phyloP scores from a whole-genome alignment of 2,329 filamentous ascomycete species.

The Xylaria multiplex region DNA sequence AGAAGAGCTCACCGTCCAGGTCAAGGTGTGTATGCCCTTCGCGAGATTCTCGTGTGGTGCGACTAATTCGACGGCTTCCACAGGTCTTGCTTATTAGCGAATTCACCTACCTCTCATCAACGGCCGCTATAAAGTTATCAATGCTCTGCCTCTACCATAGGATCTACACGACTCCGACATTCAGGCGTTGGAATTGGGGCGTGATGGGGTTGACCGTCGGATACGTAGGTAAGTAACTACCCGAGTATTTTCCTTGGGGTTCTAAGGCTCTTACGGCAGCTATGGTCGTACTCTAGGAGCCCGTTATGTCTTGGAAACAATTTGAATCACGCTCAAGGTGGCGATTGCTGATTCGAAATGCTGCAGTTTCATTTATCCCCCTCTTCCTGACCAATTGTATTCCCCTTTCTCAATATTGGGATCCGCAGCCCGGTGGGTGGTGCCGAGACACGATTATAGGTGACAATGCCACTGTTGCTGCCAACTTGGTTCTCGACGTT shows the following conservation, averaged over 20 bases:
- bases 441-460: conserved; percentile 50
- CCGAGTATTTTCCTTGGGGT: background rate
- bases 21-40: conserved; percentile 30
- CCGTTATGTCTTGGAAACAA: background rate
- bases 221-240: conserved; percentile 38
- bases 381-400: conserved; percentile 49
- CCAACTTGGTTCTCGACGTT: conserved; percentile 47
- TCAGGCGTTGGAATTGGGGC: conserved; percentile 43
- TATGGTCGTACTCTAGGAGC: background rate
- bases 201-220: conserved; percentile 42
- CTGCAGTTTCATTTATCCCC: conserved; percentile 45
- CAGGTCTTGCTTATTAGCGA: conserved; percentile 39
- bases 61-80: conserved; percentile 17
- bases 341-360: conserved; percentile 7
- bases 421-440: conserved; percentile 47
- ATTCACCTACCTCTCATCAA: conserved; percentile 46
- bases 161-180: conserved; percentile 46
- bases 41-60: conserved; percentile 14
- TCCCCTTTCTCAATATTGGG: conserved; percentile 48
- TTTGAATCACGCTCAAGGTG: background rate
- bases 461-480: conserved; percentile 41
- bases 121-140: conserved; percentile 47
- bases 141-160: conserved; percentile 48
- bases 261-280: background rate
- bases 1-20: conserved; percentile 17